Evolutionary conservation across 352 stramenopile species (phyloP), one percentile per base, ranked within the genome.

Genomic region (Phytophthora macrochlamydospora): DNA sequence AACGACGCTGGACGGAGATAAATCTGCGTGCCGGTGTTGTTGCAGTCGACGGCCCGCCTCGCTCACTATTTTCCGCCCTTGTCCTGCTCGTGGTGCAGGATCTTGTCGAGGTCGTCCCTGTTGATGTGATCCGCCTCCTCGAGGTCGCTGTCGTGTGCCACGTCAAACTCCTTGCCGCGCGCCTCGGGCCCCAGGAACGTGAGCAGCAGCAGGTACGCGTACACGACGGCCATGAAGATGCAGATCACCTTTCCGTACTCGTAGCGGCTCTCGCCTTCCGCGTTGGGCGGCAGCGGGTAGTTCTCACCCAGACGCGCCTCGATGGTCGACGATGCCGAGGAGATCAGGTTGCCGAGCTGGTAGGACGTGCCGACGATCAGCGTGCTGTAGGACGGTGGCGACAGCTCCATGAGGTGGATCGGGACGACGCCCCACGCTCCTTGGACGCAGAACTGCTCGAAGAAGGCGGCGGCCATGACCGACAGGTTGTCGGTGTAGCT

Each of bases 341-440:
- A 81, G 59, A 86, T 83, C n/a, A 86, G 42, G 63, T 83, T 86
- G 38, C 78, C 78, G 4, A 86, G 66, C 45, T 86, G 78, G 54
- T 86, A 86, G 0, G 72, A 68, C 1, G 78, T 83, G 50, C 78
- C 78, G 11, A 78, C 66, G 45, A 86, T 63, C 35, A 86, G 78
- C 2, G 77, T 80, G 38, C 52, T 72, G 75, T 83, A 83, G 3
- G 71, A 76, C 30, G 77, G 77, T 9, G 72, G 71, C 5, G 77
- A 76, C 8, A 86, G 63, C 51, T 86, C 77, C 69, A 86, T 79
- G 45, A 86, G 63, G 62, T 86, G 74, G 40, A 86, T 86, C 18
- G 77, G 77, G 43, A 86, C 76, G 35, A 86, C 78, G 2, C 78
- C 78, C 75, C 72, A 83, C 7, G 78, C 78, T 0, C 75, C 75